A percentile compares a stretch with the other conserved stretches of the same genome.
These are phyloP conservation scores for Populus hybrid DNA, from an alignment of 441 rosid genomes.

Conservation along the genomic window DNA sequence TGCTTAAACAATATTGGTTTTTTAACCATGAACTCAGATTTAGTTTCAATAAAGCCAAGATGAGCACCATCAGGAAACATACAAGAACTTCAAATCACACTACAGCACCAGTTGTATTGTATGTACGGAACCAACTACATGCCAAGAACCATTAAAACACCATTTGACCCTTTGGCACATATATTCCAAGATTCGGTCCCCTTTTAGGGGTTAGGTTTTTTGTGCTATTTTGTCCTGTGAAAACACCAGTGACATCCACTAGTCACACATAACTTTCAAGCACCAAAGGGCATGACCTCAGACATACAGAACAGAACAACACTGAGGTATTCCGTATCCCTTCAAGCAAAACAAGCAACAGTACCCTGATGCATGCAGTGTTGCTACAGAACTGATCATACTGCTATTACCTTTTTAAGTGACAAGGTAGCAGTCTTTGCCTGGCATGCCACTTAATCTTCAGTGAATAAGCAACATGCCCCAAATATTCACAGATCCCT, in stretches of 20 bases:
- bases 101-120: background rate
- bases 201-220: background rate
- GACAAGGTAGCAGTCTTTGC: background rate
- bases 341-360: background rate
- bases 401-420: background rate
- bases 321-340: background rate
- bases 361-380: background rate
- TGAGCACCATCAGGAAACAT: too few species aligned
- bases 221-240: background rate
- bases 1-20: too few species aligned
- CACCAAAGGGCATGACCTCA: background rate
- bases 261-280: background rate
- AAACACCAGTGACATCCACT: background rate
- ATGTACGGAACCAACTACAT: constrained; percentile 3
- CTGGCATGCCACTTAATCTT: background rate
- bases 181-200: background rate
- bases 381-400: background rate
- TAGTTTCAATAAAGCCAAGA: too few species aligned
- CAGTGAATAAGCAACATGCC: background rate
- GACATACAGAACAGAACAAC: background rate
- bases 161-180: background rate
- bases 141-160: background rate
- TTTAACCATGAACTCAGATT: too few species aligned
- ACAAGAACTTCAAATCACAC: too few species aligned
- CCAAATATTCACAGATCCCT: background rate